Percentiles rank a stretch among this genome's conserved stretches.
Evolutionary conservation across 2,329 filamentous ascomycete genomes (phyloP).

Genomic region (Cordyceps javanica): DNA sequence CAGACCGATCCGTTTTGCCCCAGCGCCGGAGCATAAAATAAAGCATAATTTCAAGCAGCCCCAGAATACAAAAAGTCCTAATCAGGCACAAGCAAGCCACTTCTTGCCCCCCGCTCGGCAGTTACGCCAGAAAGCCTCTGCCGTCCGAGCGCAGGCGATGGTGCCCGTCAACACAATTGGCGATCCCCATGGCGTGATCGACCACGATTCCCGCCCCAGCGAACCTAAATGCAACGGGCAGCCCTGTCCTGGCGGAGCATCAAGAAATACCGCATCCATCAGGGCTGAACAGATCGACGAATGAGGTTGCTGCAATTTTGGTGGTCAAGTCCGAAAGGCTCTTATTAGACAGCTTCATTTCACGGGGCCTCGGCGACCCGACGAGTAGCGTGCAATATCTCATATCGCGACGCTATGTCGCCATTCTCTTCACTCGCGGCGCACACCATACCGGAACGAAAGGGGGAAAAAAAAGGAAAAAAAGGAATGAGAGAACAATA

Average conservation of each 20-base stretch:
- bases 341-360: not conserved
- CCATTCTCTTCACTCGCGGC: not conserved
- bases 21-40: not conserved
- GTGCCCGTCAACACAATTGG: not conserved
- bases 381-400: not conserved
- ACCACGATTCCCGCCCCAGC: not conserved
- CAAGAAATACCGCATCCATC: not conserved
- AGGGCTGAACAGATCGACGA: not conserved
- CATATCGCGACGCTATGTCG: not conserved
- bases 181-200: constrained; percentile 8
- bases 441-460: not conserved
- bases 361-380: not conserved
- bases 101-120: not conserved
- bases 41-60: not conserved
- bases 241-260: not conserved
- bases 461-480: not conserved
- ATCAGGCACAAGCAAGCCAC: not conserved
- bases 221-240: not conserved
- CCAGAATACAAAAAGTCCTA: not conserved
- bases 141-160: constrained; percentile 3
- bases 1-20: not conserved
- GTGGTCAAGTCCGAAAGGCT: not conserved
- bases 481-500: not conserved
- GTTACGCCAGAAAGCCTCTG: not conserved
- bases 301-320: not conserved